Conservation (phyloP, 177 flowering plant species). For the Vitis hybrid region DNA sequence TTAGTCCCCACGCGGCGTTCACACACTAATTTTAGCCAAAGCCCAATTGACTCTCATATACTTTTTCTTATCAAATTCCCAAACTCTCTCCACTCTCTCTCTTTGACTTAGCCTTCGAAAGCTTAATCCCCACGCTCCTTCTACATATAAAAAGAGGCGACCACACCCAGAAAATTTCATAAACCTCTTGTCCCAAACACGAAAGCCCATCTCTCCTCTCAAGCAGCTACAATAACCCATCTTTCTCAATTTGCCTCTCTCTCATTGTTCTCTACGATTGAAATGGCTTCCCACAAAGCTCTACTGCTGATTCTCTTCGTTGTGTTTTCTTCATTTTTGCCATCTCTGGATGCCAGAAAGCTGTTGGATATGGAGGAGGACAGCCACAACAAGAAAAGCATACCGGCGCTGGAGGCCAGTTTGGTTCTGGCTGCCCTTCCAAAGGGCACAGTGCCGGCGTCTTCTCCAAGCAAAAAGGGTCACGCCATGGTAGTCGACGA, state of each 20-base stretch:
- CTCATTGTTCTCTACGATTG: neutral
- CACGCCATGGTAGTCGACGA: constrained; percentile 27
- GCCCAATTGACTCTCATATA: too few relatives aligned
- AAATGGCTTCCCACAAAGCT: constrained; percentile 18
- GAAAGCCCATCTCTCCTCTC: constrained; percentile 1
- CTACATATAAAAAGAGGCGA: neutral
- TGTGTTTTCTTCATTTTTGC: constrained; percentile 5
- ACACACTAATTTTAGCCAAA: too few relatives aligned
- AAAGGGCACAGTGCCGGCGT: constrained; percentile 34
- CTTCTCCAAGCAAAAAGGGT: constrained; percentile 45
- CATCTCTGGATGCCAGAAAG: constrained; percentile 21
- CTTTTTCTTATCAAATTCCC: neutral
- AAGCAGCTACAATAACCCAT: neutral
- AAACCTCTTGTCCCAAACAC: neutral
- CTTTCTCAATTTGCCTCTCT: constrained; percentile 5
- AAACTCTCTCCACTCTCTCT: neutral
- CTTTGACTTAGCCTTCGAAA: neutral
- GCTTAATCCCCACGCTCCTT: constrained; percentile 7
- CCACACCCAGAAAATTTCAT: neutral
- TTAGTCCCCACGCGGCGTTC: too few relatives aligned
- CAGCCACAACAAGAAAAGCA: neutral
- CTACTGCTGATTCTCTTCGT: constrained; percentile 15
- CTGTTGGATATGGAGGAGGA: neutral
- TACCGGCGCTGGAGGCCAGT: constrained; percentile 8
- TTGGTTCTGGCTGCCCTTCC: constrained; percentile 33